These are phyloP conservation scores for Didymella lethalis DNA, from an alignment of 2,329 filamentous ascomycete species.

Conservation along the genomic window DNA sequence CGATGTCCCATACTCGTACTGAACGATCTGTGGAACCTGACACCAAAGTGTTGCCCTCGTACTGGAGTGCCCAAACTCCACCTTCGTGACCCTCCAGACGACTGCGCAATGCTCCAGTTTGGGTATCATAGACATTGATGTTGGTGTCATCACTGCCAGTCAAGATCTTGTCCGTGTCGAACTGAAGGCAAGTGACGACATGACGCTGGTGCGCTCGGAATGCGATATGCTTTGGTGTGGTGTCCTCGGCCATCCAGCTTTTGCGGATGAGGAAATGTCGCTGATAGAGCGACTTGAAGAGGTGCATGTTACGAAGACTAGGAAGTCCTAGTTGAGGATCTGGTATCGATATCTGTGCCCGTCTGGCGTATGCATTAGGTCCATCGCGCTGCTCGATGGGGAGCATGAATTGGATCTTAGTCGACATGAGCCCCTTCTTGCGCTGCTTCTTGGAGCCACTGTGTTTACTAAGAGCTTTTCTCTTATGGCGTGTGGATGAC, in stretches of 20 bases:
- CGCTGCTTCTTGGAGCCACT: constrained; percentile 63
- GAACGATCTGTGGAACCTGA: constrained; percentile 96
- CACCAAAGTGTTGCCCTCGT: constrained; percentile 92
- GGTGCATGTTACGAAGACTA: constrained; percentile 81
- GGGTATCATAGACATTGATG: constrained; percentile 97
- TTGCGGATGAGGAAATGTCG: constrained; percentile 89
- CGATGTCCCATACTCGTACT: constrained; percentile 99
- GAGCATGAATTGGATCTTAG: constrained; percentile 52
- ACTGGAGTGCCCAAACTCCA: constrained; percentile 96
- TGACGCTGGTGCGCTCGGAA: constrained; percentile 96
- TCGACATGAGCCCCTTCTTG: constrained; percentile 60
- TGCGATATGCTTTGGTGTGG: constrained; percentile 88
- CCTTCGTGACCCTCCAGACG: constrained; percentile 93
- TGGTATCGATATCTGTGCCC: constrained; percentile 82
- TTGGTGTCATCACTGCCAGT: constrained; percentile 97
- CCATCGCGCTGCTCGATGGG: constrained; percentile 71
- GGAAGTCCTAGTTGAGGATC: constrained; percentile 81
- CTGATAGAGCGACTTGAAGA: constrained; percentile 96
- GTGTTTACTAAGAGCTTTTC: constrained; percentile 49
- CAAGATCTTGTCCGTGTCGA: constrained; percentile 97
- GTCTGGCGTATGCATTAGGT: constrained; percentile 83
- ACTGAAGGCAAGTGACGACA: constrained; percentile 97
- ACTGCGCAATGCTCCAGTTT: constrained; percentile 83
- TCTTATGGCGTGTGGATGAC: constrained; percentile 49
- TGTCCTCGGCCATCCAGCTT: constrained; percentile 86